Percentiles rank a stretch among this genome's conserved stretches.
These are phyloP conservation scores for Wallacemonas sp. DNA, from an alignment of 208 protist species.

Conservation along the genomic window DNA sequence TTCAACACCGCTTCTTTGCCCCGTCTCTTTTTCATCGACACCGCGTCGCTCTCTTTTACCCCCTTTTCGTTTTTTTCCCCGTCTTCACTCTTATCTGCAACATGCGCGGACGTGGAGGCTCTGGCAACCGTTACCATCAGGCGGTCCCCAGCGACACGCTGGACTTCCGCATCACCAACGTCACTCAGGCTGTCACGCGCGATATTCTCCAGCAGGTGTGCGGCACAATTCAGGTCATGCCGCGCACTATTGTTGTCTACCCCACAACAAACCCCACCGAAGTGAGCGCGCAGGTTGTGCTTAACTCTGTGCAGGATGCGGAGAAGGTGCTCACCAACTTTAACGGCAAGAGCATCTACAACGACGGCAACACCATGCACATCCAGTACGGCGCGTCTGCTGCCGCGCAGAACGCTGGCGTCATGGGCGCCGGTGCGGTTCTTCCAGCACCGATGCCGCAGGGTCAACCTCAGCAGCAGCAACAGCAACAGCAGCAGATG, in stretches of 20 bases:
- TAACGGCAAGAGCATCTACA: conserved; percentile 89
- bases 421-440: conserved; percentile 11
- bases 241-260: conserved; percentile 55
- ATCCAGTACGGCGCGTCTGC: conserved; percentile 65
- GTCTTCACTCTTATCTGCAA: conserved; percentile 14
- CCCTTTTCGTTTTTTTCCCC: conserved; percentile 8
- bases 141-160: conserved; percentile 63
- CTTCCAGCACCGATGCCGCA: conserved; percentile 17
- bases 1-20: background rate
- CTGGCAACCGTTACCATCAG: conserved; percentile 17
- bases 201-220: conserved; percentile 88
- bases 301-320: conserved; percentile 42
- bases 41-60: background rate
- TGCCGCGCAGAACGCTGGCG: background rate
- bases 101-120: conserved; percentile 47
- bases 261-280: conserved; percentile 61
- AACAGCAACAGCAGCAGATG: conserved; percentile 26
- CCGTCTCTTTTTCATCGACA: conserved; percentile 14
- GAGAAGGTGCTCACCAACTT: conserved; percentile 65
- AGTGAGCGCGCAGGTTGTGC: conserved; percentile 76
- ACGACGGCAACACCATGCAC: conserved; percentile 85
- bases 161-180: conserved; percentile 69
- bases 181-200: conserved; percentile 82
- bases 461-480: conserved; percentile 6
- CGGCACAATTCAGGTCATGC: conserved; percentile 66